A percentile compares a stretch with the other conserved stretches of the same genome.
Evolutionary conservation across 2,329 filamentous ascomycete species (phyloP).

Genomic region (Aspergillus luchuensis): DNA sequence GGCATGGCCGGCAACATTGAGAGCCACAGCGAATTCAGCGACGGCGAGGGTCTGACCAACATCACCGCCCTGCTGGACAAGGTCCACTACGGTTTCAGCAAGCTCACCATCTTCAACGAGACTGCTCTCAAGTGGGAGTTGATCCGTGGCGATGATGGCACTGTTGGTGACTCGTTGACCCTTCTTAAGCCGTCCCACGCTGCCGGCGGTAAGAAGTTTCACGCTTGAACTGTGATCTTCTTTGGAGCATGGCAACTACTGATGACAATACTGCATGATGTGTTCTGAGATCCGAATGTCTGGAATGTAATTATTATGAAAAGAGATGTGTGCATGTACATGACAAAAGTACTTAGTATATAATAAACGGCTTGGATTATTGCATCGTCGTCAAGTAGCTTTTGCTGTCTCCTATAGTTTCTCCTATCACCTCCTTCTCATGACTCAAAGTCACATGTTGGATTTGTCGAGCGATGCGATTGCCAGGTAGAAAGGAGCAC

Average conservation of each 20-base stretch:
- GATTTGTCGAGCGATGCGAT: too few species aligned
- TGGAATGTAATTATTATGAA: background rate
- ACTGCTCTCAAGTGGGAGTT: conserved; percentile 50
- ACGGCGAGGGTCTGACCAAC: conserved; percentile 37
- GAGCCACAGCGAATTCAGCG: conserved; percentile 47
- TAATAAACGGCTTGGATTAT: background rate
- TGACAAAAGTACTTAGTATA: background rate
- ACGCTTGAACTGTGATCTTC: too few species aligned
- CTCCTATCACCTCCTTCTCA: too few species aligned
- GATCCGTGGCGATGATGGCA: conserved; percentile 45
- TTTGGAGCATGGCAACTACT: too few species aligned
- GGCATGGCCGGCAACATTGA: conserved; percentile 59
- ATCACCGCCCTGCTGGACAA: conserved; percentile 51
- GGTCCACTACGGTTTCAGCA: conserved; percentile 53
- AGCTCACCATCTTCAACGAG: conserved; percentile 47
- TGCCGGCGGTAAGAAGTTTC: background rate
- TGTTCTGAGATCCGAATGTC: background rate
- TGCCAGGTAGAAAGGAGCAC: too few species aligned
- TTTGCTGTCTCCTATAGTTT: too few species aligned
- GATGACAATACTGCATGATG: background rate
- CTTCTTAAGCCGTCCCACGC: conserved; percentile 31
- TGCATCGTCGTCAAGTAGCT: too few species aligned
- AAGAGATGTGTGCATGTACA: background rate
- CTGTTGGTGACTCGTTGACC: conserved; percentile 42
- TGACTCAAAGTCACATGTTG: too few species aligned